Conservation (phyloP, 177 flowering plant species). For the Vitis hybrid region DNA sequence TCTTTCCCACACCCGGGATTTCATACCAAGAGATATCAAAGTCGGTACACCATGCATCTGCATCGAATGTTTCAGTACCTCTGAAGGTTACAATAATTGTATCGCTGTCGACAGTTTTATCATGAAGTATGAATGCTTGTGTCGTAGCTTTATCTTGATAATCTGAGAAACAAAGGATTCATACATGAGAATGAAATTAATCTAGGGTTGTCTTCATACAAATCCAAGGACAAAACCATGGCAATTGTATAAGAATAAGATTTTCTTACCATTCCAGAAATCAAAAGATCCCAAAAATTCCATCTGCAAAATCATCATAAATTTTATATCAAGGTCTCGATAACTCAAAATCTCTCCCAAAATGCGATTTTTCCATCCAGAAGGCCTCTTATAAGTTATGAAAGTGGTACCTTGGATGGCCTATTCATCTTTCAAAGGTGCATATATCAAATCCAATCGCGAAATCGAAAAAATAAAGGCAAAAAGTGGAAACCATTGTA, state of each 20-base stretch:
- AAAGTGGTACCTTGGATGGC: too few species aligned
- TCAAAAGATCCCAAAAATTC: slow-evolving; percentile 40
- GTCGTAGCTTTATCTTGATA: slow-evolving; percentile 33
- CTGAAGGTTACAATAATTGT: slow-evolving; percentile 45
- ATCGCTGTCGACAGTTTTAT: slow-evolving; percentile 20
- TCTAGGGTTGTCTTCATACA: too few species aligned
- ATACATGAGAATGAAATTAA: too few species aligned
- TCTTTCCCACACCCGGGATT: slow-evolving; percentile 27
- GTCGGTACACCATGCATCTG: slow-evolving; percentile 35
- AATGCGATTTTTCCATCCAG: too few species aligned
- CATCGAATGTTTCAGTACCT: slow-evolving; percentile 37
- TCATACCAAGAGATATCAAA: slow-evolving; percentile 35
- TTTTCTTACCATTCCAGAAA: slow-evolving; percentile 57
- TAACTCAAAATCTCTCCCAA: too few species aligned
- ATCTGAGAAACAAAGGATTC: slow-evolving; percentile 21
- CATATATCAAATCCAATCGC: too few species aligned
- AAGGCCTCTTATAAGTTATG: too few species aligned
- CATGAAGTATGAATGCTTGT: slow-evolving; percentile 40
- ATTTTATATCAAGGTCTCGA: background rate
- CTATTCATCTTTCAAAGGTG: too few species aligned
- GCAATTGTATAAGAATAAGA: background rate
- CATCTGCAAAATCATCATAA: slow-evolving; percentile 41
- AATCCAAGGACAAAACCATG: too few species aligned
- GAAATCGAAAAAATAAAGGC: background rate
- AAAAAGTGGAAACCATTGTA: slow-evolving; percentile 11